Conservation (phyloP, 257 asterid species). For the Euphrasia confusa region DNA sequence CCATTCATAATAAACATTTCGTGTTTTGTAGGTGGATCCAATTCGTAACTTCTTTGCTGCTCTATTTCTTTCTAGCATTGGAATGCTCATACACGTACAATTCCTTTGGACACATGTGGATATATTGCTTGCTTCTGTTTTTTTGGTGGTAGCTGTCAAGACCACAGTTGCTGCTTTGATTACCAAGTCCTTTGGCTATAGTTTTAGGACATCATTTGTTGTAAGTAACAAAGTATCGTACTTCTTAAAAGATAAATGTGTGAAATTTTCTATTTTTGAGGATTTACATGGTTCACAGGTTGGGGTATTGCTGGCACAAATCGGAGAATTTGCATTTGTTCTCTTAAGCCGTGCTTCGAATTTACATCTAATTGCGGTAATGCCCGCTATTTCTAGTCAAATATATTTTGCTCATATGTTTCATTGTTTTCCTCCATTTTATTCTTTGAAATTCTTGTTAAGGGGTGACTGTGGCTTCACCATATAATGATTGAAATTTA, state of each 20-base stretch:
- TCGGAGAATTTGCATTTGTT: conserved; percentile 96
- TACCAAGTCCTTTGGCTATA: conserved; percentile 76
- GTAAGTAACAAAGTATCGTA: conserved; percentile 41
- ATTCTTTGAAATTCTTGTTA: no score
- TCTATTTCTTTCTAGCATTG: conserved; percentile 90
- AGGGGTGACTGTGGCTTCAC: background rate
- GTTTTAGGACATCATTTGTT: conserved; percentile 57
- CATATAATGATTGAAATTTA: conserved; percentile 1
- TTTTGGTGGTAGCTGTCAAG: conserved; percentile 77
- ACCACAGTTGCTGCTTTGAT: conserved; percentile 64
- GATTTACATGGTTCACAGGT: conserved; percentile 42
- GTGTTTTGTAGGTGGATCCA: conserved; percentile 79
- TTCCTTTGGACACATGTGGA: conserved; percentile 98
- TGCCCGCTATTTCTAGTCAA: conserved; percentile 21
- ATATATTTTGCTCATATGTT: background rate
- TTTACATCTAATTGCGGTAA: conserved; percentile 76
- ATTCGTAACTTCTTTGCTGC: conserved; percentile 97
- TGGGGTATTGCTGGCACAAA: conserved; percentile 84
- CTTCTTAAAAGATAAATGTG: background rate
- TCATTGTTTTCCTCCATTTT: no score
- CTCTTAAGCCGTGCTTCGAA: conserved; percentile 93
- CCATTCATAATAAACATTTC: conserved; percentile 12
- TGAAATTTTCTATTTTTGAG: background rate
- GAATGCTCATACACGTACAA: conserved; percentile 91
- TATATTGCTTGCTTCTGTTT: conserved; percentile 88